Base-by-base conservation (phyloP, 768 basidiomycete genomes). In the Mycena galopus region DNA sequence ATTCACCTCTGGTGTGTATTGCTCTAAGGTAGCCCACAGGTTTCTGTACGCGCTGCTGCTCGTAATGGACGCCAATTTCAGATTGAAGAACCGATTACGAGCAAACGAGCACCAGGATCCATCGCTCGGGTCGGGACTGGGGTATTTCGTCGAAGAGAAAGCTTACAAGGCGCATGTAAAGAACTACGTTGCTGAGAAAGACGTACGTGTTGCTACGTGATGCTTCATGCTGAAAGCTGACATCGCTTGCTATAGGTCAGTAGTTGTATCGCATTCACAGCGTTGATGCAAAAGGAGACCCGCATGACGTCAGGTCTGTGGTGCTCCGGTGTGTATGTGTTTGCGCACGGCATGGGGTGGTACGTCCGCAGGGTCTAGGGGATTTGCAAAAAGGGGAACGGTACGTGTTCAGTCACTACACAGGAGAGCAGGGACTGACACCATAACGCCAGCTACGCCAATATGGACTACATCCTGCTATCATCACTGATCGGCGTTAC, bases 381-480 rank as follows among this genome's bases (percentile, higher is more conserved):
- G 67, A 69, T 25, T 6, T 69, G 35, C 67, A 69, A 16, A 69
- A 35, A 55, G n/a, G 67, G 59, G 65, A 67, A 27, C 65, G 33
- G 57, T 58, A 16, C 7, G 57, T 37, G 33, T 4, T 42, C 7
- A 2, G 0, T 35, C 12, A 14, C 16, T 10, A 10, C 16, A 4
- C 16, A n/a, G 8, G 7, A 21, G 4, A 32, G 14, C 2, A 8
- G 17, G 55, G 14, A 32, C 12, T n/a, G 19, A 47, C 6, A 19
- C 8, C 21, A n/a, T 8, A 12, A 56, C 30, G 25, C 8, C 33
- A 78, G 78, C 5, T 79, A 77, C 37, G 67, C 73, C 0, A 79
- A 78, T 37, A 78, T 78, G 72, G 79, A 80, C 39, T 80, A 71
- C 35, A 74, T 80, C 3, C 62, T 80, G 0, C 65, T 74, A 6